phyloP scores from a whole-genome alignment of 1,284 basidiomycete genomes.

The Meripilus lineatus region DNA sequence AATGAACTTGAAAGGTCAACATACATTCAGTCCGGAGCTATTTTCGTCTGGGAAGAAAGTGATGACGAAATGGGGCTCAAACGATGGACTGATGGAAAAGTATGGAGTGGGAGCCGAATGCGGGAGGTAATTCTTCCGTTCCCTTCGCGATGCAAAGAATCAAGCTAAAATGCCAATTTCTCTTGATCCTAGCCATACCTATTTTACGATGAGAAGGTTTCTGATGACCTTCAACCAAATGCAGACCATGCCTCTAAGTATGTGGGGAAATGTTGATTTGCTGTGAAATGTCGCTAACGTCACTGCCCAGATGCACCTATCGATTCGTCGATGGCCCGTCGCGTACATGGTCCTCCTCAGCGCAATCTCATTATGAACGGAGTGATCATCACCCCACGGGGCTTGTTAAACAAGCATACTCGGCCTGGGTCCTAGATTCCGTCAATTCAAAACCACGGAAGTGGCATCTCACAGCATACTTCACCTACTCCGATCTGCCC shows the following conservation, averaged over 20 bases:
- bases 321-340: slow-evolving; percentile 55
- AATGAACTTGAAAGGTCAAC: slow-evolving; percentile 54
- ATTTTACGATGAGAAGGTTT: slow-evolving; percentile 60
- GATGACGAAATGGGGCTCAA: slow-evolving; percentile 58
- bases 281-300: too few species aligned
- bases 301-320: slow-evolving; percentile 33
- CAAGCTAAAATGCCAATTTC: slow-evolving; percentile 8
- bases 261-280: slow-evolving; percentile 12
- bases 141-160: background rate
- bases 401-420: slow-evolving; percentile 61
- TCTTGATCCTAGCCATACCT: slow-evolving; percentile 43
- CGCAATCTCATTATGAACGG: slow-evolving; percentile 53
- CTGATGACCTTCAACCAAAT: slow-evolving; percentile 32
- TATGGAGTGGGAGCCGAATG: slow-evolving; percentile 65
- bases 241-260: slow-evolving; percentile 36
- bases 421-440: slow-evolving; percentile 49
- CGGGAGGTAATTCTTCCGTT: slow-evolving; percentile 39
- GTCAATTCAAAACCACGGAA: slow-evolving; percentile 46
- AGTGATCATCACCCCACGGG: slow-evolving; percentile 47
- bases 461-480: slow-evolving; percentile 62
- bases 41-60: slow-evolving; percentile 65
- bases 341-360: slow-evolving; percentile 46
- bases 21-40: slow-evolving; percentile 53
- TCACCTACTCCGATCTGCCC: slow-evolving; percentile 56
- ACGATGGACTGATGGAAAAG: slow-evolving; percentile 60